These are phyloP conservation scores for Boletus sp. DNA, from an alignment of 768 basidiomycete species.

Conservation along the genomic window DNA sequence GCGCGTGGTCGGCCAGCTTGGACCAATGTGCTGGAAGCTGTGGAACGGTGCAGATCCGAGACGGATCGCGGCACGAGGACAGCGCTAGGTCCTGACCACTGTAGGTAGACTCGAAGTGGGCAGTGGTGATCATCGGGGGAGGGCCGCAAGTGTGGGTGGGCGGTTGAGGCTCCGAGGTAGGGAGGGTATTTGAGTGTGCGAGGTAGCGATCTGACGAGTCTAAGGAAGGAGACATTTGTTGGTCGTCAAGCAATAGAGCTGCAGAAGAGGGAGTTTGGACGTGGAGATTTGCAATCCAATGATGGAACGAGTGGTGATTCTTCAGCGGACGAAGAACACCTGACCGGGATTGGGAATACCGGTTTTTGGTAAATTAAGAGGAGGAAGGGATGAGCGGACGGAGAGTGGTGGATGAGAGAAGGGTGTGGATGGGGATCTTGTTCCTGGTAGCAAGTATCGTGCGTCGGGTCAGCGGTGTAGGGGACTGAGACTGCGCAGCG, in stretches of 20 bases:
- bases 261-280: constrained; percentile 15
- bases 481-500: background rate
- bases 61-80: constrained; percentile 9
- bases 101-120: background rate
- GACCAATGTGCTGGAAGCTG: constrained; percentile 3
- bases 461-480: background rate
- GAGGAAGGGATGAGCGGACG: background rate
- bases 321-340: constrained; percentile 17
- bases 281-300: constrained; percentile 31
- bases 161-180: background rate
- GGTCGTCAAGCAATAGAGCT: constrained; percentile 30
- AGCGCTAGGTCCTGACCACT: constrained; percentile 2
- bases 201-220: constrained; percentile 5
- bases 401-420: constrained; percentile 14
- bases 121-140: constrained; percentile 20
- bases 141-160: constrained; percentile 4
- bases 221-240: constrained; percentile 32
- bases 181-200: constrained; percentile 28
- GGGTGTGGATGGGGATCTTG: constrained; percentile 3
- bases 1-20: constrained; percentile 5
- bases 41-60: background rate
- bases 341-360: constrained; percentile 15
- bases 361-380: constrained; percentile 14
- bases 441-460: constrained; percentile 10
- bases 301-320: constrained; percentile 20